Evolutionary conservation across 106 monocot genomes (phyloP).

Genomic region (Narthecium ossifragum): DNA sequence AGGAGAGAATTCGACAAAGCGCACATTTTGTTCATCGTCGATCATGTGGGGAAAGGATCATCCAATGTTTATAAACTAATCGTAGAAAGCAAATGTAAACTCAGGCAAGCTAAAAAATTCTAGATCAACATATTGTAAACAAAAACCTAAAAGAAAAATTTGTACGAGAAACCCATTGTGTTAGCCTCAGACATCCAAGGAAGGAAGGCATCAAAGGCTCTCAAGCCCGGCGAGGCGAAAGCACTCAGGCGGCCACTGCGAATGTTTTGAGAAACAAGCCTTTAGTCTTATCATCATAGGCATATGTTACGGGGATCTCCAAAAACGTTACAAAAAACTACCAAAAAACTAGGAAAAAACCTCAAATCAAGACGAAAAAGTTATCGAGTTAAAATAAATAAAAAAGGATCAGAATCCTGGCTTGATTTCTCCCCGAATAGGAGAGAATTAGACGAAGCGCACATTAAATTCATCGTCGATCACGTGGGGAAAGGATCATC

Average conservation of each 20-base stretch:
- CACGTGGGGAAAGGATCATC: conserved; percentile 10
- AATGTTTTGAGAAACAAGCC: too few species aligned
- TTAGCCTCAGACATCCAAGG: too few species aligned
- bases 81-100: too few species aligned
- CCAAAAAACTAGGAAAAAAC: not conserved
- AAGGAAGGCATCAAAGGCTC: too few species aligned
- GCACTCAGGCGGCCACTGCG: too few species aligned
- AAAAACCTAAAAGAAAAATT: too few species aligned
- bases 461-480: conserved; percentile 10
- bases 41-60: conserved; percentile 17
- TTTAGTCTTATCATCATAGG: too few species aligned
- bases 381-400: not conserved
- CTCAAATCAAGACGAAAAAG: not conserved
- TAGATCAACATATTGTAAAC: not conserved
- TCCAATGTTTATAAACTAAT: not conserved
- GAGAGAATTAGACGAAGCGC: not conserved
- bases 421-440: conserved; percentile 5
- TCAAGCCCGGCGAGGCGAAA: too few species aligned
- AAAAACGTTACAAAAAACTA: not conserved
- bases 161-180: too few species aligned
- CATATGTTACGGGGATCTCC: too few species aligned
- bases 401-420: conserved; percentile 6
- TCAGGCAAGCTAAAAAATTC: not conserved
- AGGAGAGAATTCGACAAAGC: conserved; percentile 2
- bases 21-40: conserved; percentile 12